Evolutionary conservation across 2,329 filamentous ascomycete genomes (phyloP), one percentile per base, ranked within the genome.

Genomic region (Aspergillus sp.): DNA sequence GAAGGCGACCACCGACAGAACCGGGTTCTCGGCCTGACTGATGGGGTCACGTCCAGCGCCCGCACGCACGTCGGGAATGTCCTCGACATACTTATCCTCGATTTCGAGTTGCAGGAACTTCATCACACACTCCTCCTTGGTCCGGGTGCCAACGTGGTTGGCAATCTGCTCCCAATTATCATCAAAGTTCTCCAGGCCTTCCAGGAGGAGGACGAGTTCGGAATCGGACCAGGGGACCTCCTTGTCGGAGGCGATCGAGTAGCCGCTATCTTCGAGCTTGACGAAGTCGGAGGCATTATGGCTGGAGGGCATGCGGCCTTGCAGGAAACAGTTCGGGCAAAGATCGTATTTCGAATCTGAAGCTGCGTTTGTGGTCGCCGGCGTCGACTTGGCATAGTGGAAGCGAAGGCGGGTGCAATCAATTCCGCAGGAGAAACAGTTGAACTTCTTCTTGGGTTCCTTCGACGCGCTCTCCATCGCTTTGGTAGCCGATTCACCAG

Each of bases 21-120:
- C 90, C 0, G 95, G 93, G 71, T 97, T 99, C 65, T 99, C 94
- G 13, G 89, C 87, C 68, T 96, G 90, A 69, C 85, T 92, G 71
- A 97, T 94, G 0, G 94, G 94, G 43, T 96, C 81, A 56, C 91
- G 86, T 7, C 92, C 92, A 54, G 88, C 83, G 47, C 90, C 82
- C 52, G 85, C 82, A 31, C 88, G 87, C 32, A 94, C 78, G 41
- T 76, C 72, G 6, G 81, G 79, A 64, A 93, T 87, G 6, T 90
- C 85, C 64, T 97, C 92, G 9, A 97, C 79, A 67, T 97, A 99
- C 71, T 96, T 95, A 76, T 97, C 93, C 71, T 97, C 94, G 57
- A 99, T 99, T 62, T 97, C 93, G 32, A 99, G 80, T 68, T 97
- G 91, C 58, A 99, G 74, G 77, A 99, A 99, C 70, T 97, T 94